A percentile compares a stretch with the other conserved stretches of the same genome.
Evolutionary conservation across 2,329 filamentous ascomycete genomes (phyloP).

Genomic region (Colletotrichum lupini): DNA sequence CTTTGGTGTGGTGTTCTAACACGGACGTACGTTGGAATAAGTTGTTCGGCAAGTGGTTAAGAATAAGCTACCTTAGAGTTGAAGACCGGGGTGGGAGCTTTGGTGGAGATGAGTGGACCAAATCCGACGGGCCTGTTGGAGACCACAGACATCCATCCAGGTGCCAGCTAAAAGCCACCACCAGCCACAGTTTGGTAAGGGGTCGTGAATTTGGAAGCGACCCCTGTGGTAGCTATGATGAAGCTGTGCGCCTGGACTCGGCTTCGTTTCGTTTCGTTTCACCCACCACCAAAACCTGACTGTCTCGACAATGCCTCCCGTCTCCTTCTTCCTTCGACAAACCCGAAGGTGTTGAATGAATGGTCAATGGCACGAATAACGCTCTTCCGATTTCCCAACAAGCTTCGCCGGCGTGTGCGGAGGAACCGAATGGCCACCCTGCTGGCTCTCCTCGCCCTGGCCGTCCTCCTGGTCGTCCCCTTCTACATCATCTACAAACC

Average conservation of each 20-base stretch:
- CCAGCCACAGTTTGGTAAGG: neutral
- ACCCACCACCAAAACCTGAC: neutral
- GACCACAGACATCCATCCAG: neutral
- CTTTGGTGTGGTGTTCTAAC: neutral
- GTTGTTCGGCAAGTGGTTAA: neutral
- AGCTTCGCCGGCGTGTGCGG: constrained; percentile 67
- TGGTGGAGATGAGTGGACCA: neutral
- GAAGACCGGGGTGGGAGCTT: neutral
- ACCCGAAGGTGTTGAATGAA: constrained; percentile 15
- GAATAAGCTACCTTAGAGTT: neutral
- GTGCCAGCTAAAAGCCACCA: neutral
- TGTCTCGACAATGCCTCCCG: neutral
- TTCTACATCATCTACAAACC: constrained; percentile 76
- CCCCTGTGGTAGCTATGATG: constrained; percentile 21
- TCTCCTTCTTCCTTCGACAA: constrained; percentile 3
- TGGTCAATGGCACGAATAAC: constrained; percentile 47
- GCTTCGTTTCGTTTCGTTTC: constrained; percentile 24
- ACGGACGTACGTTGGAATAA: constrained; percentile 4
- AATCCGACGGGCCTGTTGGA: neutral
- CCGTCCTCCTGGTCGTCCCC: constrained; percentile 49
- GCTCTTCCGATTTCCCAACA: constrained; percentile 65
- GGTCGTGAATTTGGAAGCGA: neutral
- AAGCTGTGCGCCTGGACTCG: constrained; percentile 17
- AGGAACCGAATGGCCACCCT: constrained; percentile 69
- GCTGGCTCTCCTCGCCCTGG: constrained; percentile 51